These are phyloP conservation scores for Globisporangium iwayamae DNA, from an alignment of 352 stramenopile species.

Conservation along the genomic window DNA sequence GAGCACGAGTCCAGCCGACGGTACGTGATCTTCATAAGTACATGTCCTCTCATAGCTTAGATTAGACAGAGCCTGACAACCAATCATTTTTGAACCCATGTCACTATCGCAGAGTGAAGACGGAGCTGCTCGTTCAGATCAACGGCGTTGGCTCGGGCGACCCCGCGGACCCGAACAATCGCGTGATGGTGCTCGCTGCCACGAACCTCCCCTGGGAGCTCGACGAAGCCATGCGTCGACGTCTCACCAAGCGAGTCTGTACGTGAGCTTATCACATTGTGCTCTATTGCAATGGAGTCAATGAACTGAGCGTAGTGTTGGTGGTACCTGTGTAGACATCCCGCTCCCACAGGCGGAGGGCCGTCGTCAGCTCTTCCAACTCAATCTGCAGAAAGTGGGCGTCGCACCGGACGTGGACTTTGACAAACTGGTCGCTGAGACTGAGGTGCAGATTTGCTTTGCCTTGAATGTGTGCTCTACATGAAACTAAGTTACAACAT, in stretches of 20 bases:
- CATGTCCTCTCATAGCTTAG: not conserved
- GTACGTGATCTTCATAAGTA: conserved; percentile 19
- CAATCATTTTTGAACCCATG: not conserved
- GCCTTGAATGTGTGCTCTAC: too few relatives aligned
- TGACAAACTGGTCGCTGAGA: conserved; percentile 63
- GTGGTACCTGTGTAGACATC: conserved; percentile 27
- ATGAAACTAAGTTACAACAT: conserved; percentile 56
- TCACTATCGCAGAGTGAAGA: conserved; percentile 87
- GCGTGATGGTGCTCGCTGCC: conserved; percentile 92
- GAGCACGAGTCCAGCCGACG: conserved; percentile 84
- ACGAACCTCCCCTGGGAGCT: conserved; percentile 97
- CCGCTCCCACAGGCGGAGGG: conserved; percentile 51
- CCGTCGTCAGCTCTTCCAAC: conserved; percentile 64
- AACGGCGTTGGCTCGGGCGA: conserved; percentile 79
- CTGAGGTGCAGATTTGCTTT: conserved; percentile 32
- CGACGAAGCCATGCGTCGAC: conserved; percentile 92
- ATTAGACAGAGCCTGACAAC: not conserved
- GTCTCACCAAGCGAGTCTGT: conserved; percentile 96
- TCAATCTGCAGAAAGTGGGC: conserved; percentile 78
- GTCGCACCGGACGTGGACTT: conserved; percentile 74
- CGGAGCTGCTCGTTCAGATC: conserved; percentile 97
- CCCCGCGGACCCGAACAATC: conserved; percentile 25
- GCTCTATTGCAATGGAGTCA: not conserved
- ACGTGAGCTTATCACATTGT: conserved; percentile 1
- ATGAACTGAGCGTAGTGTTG: not conserved